These are phyloP conservation scores for Alternaria tenuissima DNA, from an alignment of 2,329 filamentous ascomycete species.

Conservation along the genomic window DNA sequence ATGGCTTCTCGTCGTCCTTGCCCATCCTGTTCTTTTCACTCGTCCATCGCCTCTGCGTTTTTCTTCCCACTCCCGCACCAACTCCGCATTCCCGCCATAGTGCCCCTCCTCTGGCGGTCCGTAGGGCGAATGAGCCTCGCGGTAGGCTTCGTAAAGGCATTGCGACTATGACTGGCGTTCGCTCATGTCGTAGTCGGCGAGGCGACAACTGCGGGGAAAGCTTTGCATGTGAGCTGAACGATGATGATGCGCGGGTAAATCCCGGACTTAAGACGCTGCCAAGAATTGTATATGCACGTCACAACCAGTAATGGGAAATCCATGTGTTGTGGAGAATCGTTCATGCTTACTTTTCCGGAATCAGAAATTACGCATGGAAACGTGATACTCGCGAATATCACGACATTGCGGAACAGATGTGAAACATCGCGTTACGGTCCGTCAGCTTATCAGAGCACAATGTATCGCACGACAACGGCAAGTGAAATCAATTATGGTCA, in stretches of 20 bases:
- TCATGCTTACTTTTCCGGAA: slow-evolving; percentile 12
- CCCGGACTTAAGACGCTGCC: slow-evolving; percentile 5
- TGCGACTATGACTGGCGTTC: slow-evolving; percentile 23
- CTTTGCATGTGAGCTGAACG: slow-evolving; percentile 1
- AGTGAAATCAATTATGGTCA: neutral
- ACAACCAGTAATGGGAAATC: neutral
- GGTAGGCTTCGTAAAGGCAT: slow-evolving; percentile 44
- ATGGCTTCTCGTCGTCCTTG: slow-evolving; percentile 55
- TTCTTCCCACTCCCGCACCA: slow-evolving; percentile 20
- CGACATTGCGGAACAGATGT: neutral
- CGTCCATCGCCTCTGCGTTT: slow-evolving; percentile 48
- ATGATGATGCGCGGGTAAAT: slow-evolving; percentile 13
- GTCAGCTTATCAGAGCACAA: neutral
- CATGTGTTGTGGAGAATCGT: slow-evolving; percentile 3
- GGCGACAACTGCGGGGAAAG: slow-evolving; percentile 22
- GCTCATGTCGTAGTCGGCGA: slow-evolving; percentile 24
- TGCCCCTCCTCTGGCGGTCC: slow-evolving; percentile 19
- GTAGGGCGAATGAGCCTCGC: slow-evolving; percentile 32
- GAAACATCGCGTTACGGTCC: neutral
- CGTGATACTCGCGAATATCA: neutral
- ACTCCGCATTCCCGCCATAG: slow-evolving; percentile 15
- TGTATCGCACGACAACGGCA: neutral
- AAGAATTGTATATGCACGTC: slow-evolving; percentile 2
- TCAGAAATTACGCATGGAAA: neutral
- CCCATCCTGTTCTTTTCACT: slow-evolving; percentile 32